Evolutionary conservation across 2,329 filamentous ascomycete species (phyloP), one percentile per base, ranked within the genome.

Genomic region (Xylariaceae sp.): DNA sequence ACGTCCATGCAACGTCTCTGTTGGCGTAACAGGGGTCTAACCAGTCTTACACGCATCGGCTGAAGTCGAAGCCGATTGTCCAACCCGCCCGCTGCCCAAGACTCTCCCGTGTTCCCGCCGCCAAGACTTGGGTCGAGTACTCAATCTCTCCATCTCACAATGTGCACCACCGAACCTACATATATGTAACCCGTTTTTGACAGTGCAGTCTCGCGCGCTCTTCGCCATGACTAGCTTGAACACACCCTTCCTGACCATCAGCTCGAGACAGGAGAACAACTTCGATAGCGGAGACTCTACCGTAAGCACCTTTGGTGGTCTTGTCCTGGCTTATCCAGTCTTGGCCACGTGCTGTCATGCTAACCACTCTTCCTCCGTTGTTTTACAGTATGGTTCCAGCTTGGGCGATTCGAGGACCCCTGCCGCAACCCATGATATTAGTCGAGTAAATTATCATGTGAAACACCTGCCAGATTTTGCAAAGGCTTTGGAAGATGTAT

Each of bases 401-500:
- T 54, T 56, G 43, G 63, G 60, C 27, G 64, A 67, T 41, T 56
- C 60, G 38, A 57, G 51, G 38, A 55, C 62, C 17, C 60, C 62
- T 7, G 53, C 66, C 13, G 62, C 73, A 14, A 78, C 74, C 11
- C 74, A 78, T 52, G 74, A 78, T 52, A 73, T 69, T 31, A 74
- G 73, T 51, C 71, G 74, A 29, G 71, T 75, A 3, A 76, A 63
- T 60, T 77, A 73, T 45, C 74, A 78, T 55, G 67, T 78, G 36
- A 76, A 76, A 56, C 66, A 76, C 42, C 63, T 78, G 29, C 65
- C 69, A 34, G 66, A 69, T 40, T 78, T 77, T 51, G 73, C 73
- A 14, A 65, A 68, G 51, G 69, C 67, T 21, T 64, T 78, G 17
- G 69, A 78, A 62, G 69, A 75, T 43, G 73, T 74, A 70, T 65